Evolutionary conservation across 1,284 basidiomycete species (phyloP), one percentile per base, ranked within the genome.

Genomic region (Inonotus obliquus): DNA sequence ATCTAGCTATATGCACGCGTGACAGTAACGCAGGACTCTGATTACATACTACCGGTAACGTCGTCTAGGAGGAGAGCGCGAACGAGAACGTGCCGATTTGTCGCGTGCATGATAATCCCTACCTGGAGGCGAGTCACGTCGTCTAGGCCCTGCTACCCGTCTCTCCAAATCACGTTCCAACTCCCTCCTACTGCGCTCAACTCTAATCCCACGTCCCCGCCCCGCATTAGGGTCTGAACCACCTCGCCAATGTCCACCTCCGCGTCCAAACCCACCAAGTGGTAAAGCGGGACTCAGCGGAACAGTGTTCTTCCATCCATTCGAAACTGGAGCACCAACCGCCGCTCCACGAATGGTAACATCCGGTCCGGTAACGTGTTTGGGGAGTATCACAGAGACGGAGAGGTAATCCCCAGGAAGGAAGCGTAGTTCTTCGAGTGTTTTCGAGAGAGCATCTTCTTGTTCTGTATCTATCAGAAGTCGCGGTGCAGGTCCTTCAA

Each of bases 341-440:
- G 71, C 76, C n/a, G 78, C 73, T 23, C 82, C 81, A 68, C 85
- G 85, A 71, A 82, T 81, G 1, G 72, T 54, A 32, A 75, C 65
- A 59, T 77, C 75, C n/a, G 68, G 69, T 0, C 72, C 68, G n/a
- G 79, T 80, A 1, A 74, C 72, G 19, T 81, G 82, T 73, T 89
- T 89, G 11, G 89, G 89, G 49, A 91, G 77, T 23, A 86, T 70
- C 19, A 92, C 84, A 19, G 86, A 80, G 53, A 92, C 77, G 65
- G 84, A 82, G 29, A 92, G 78, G 66, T 84, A 91, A 69, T 92
- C 89, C 13, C 90, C 89, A 0, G 89, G 88, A 0, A 89, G 79
- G 67, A 92, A 89, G 38, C 87, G 78, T 37, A 92, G 75, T 65
- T 91, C 88, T 51, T 90, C 89, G 27, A 92, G 78, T 9, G 87